Evolutionary conservation across 345 rosid genomes (phyloP).

Genomic region (Mercurialis annua): DNA sequence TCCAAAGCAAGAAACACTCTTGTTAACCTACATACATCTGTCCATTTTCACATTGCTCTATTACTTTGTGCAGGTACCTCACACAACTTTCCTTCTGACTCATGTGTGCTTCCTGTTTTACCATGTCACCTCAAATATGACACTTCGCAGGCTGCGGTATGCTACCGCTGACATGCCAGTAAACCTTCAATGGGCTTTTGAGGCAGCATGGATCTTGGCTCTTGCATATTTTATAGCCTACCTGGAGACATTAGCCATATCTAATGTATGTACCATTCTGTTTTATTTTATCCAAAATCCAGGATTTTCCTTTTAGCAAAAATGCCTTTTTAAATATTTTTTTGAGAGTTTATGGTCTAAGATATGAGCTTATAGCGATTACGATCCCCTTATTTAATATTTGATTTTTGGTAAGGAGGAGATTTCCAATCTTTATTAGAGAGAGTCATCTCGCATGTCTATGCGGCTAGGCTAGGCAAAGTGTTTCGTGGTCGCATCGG

Average conservation of each 20-base stretch:
- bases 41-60: slow-evolving; percentile 3
- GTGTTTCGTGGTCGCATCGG: not conserved
- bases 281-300: not conserved
- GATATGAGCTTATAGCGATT: too few species aligned
- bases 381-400: too few species aligned
- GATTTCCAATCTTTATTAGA: not conserved
- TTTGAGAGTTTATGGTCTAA: too few species aligned
- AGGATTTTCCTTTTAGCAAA: not conserved
- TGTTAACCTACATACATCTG: not conserved
- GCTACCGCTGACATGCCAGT: slow-evolving; percentile 65
- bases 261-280: slow-evolving; percentile 68
- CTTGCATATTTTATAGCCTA: slow-evolving; percentile 93
- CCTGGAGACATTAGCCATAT: slow-evolving; percentile 87
- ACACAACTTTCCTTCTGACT: slow-evolving; percentile 88
- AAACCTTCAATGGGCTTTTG: slow-evolving; percentile 56
- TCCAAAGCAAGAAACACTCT: slow-evolving; percentile 1
- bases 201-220: slow-evolving; percentile 88
- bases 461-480: not conserved
- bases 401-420: too few species aligned
- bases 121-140: slow-evolving; percentile 85
- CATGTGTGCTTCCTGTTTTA: slow-evolving; percentile 95
- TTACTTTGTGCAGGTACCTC: slow-evolving; percentile 73
- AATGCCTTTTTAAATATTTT: too few species aligned
- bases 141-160: slow-evolving; percentile 78
- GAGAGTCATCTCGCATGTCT: not conserved